Conservation (phyloP, 2,329 filamentous ascomycete species). For the Calonectria leucothoes region DNA sequence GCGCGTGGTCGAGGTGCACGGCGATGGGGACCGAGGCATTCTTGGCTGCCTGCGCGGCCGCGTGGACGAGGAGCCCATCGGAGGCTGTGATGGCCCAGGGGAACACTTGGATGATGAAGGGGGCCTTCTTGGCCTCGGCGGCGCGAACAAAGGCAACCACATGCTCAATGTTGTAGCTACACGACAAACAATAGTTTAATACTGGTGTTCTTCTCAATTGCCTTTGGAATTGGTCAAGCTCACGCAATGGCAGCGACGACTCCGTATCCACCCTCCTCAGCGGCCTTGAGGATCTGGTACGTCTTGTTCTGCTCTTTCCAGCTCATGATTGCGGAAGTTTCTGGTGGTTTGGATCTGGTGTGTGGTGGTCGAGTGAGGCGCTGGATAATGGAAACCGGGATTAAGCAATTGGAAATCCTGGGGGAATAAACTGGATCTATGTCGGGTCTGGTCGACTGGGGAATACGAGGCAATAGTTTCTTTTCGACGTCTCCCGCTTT, state of each 20-base stretch:
- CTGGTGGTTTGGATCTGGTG: neutral
- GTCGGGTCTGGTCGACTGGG: neutral
- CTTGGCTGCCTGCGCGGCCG: conserved; percentile 65
- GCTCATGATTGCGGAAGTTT: conserved; percentile 7
- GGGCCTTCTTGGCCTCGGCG: conserved; percentile 73
- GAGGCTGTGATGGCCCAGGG: conserved; percentile 77
- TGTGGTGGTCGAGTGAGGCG: neutral
- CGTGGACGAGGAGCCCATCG: conserved; percentile 58
- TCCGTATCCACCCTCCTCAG: conserved; percentile 28
- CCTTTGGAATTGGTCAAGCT: neutral
- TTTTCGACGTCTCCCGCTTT: neutral
- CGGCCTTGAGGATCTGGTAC: conserved; percentile 30
- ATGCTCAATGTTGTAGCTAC: conserved; percentile 75
- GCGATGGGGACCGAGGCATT: conserved; percentile 68
- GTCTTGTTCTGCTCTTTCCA: conserved; percentile 29
- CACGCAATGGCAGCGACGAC: conserved; percentile 27
- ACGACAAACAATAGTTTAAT: conserved; percentile 41
- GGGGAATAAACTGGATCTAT: neutral
- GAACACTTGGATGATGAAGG: conserved; percentile 77
- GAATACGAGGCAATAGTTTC: neutral
- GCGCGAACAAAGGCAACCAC: conserved; percentile 76
- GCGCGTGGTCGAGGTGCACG: conserved; percentile 76
- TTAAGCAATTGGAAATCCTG: conserved; percentile 8
- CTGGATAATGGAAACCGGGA: neutral
- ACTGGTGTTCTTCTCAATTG: neutral